Percentiles rank a stretch among this genome's conserved stretches.
phyloP scores from a whole-genome alignment of 345 rosid species.

The Mercurialis annua region DNA sequence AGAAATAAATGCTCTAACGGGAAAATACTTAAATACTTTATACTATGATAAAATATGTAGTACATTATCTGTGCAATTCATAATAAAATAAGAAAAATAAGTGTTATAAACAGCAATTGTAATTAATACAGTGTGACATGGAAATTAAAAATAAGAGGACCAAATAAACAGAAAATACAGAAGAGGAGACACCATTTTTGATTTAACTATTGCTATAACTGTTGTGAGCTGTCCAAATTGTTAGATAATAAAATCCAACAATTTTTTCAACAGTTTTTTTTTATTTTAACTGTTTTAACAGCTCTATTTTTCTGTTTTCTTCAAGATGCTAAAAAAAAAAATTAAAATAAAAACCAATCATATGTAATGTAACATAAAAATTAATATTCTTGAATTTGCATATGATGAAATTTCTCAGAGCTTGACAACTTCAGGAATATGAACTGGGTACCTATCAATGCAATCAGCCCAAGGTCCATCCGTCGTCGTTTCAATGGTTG shows the following conservation, averaged over 20 bases:
- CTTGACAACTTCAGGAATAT: slow-evolving; percentile 30
- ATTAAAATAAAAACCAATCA: background rate
- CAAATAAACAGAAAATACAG: background rate
- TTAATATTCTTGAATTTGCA: background rate
- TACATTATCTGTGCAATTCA: background rate
- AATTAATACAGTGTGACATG: slow-evolving; percentile 15
- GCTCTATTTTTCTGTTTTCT: background rate
- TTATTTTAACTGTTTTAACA: no score
- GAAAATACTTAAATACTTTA: no score
- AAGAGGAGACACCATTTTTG: no score
- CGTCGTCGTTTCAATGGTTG: slow-evolving; percentile 20
- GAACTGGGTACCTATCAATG: slow-evolving; percentile 39
- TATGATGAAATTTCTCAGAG: slow-evolving; percentile 9
- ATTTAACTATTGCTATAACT: no score
- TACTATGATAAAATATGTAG: background rate
- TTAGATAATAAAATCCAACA: no score
- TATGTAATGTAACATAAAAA: background rate
- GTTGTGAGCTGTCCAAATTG: no score
- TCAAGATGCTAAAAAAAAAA: background rate
- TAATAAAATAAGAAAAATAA: background rate
- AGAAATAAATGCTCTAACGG: background rate
- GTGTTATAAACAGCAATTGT: background rate
- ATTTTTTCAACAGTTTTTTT: no score
- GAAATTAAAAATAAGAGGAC: slow-evolving; percentile 1
- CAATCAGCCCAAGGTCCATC: slow-evolving; percentile 47